phyloP scores from a whole-genome alignment of 768 basidiomycete species.

The Psilocybe subaeruginosa region DNA sequence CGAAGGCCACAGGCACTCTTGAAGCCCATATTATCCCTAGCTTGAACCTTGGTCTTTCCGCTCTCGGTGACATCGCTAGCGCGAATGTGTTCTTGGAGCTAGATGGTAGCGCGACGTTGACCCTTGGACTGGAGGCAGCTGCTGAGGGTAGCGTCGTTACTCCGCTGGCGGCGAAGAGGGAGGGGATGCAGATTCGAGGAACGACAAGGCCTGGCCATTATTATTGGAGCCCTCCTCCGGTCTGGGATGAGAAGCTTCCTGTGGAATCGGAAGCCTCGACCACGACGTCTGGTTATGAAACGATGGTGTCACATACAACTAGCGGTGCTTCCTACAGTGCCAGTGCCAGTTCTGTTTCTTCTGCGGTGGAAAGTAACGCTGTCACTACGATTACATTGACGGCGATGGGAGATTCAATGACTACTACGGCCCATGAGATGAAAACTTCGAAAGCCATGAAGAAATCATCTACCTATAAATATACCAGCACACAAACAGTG shows the following conservation, averaged over 20 bases:
- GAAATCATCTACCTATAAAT: neutral
- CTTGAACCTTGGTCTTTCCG: constrained; percentile 46
- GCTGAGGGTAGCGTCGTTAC: neutral
- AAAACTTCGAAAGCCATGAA: too few relatives aligned
- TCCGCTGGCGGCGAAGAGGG: neutral
- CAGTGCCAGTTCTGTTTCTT: too few relatives aligned
- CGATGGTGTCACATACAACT: too few relatives aligned
- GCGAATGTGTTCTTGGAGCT: constrained; percentile 45
- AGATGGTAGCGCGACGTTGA: constrained; percentile 38
- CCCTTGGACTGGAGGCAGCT: constrained; percentile 15
- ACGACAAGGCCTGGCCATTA: neutral
- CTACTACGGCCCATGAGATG: too few relatives aligned
- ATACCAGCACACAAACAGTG: neutral
- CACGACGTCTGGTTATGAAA: too few relatives aligned
- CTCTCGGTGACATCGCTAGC: constrained; percentile 36
- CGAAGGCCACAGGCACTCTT: constrained; percentile 41
- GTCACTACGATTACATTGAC: neutral
- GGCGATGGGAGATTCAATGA: neutral
- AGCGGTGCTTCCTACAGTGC: too few relatives aligned
- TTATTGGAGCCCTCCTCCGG: neutral
- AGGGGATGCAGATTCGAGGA: neutral
- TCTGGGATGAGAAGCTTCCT: neutral
- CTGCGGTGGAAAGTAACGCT: too few relatives aligned
- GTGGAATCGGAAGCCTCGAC: too few relatives aligned
- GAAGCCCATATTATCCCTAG: constrained; percentile 53